Evolutionary conservation across 805 yeast species (phyloP), one percentile per base, ranked within the genome.

Genomic region (Candida incommunis): DNA sequence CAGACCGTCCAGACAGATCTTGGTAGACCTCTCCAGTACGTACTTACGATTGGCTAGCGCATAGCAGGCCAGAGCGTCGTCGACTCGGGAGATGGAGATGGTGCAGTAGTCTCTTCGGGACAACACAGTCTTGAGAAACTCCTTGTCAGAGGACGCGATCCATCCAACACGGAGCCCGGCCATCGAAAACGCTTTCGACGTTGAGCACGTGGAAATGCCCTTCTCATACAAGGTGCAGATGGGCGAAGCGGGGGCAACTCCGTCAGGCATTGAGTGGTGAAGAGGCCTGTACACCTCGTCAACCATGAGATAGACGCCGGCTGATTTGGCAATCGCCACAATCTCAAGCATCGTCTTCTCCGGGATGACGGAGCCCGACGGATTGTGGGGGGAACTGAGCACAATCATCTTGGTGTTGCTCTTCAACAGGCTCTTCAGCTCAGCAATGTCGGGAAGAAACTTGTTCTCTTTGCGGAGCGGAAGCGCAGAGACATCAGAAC

Each of bases 201-300:
- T 66, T 4, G 77, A 72, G 2, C 73, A 65, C 1, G 77, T 71
- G 5, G 69, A 63, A 31, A 74, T 62, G 3, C 71, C 68, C 47
- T 64, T 66, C 2, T 61, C 63, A 47, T 70, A 70, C 22, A 72
- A 54, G 26, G 64, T 59, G 11, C 68, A 66, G 13, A 69, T 63
- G 2, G 74, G 67, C 24, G 55, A 56, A 3, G 76, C 73, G n/a
- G 37, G 22, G 2, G 26, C 40, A 20, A 45, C 46, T 15, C 43
- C 54, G 2, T 54, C 48, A 1, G 51, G 50, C 5, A 60, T 49
- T 3, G 68, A 61, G 54, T 73, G 76, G 54, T 62, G 71, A 43
- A 74, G 58, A 9, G 78, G 79, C 7, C 77, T 57, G 52, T 74
- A 74, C 4, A 74, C 78, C 50, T 74, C 78, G 54, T 74, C 79